These are phyloP conservation scores for Ophiostoma tasmaniense DNA, from an alignment of 2,329 filamentous ascomycete genomes.

Conservation along the genomic window DNA sequence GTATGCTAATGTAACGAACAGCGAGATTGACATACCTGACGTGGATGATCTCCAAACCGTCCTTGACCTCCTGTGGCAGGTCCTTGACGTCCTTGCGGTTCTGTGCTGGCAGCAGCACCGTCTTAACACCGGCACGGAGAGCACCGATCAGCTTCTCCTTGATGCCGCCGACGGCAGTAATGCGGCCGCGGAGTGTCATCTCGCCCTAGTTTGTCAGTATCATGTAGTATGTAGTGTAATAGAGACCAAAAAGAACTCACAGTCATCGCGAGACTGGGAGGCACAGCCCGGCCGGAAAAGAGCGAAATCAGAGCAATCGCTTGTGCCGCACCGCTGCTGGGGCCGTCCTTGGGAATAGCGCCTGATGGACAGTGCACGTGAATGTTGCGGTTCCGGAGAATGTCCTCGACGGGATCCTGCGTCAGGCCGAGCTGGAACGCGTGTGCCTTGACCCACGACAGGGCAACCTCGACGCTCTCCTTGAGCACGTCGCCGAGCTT, in stretches of 20 bases:
- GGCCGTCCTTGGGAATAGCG: constrained; percentile 88
- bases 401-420: constrained; percentile 71
- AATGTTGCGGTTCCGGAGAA: constrained; percentile 90
- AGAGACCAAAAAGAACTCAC: constrained; percentile 16
- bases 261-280: constrained; percentile 93
- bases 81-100: constrained; percentile 92
- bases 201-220: constrained; percentile 40
- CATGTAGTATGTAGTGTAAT: constrained; percentile 9
- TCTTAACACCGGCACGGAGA: constrained; percentile 85
- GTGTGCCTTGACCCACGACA: constrained; percentile 95
- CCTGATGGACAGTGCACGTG: constrained; percentile 95
- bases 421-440: constrained; percentile 84
- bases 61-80: constrained; percentile 78
- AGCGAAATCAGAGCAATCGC: constrained; percentile 87
- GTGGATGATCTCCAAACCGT: constrained; percentile 79
- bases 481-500: constrained; percentile 96
- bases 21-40: too few species aligned
- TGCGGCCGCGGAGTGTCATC: constrained; percentile 73
- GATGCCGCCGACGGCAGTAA: constrained; percentile 93
- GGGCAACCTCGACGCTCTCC: constrained; percentile 90
- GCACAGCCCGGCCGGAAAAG: constrained; percentile 77
- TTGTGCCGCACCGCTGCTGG: constrained; percentile 82
- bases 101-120: constrained; percentile 75
- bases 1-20: too few species aligned
- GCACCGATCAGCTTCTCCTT: constrained; percentile 98